phyloP scores from a whole-genome alignment of 164 flowering plant genomes.

The Chimonanthus praecox region DNA sequence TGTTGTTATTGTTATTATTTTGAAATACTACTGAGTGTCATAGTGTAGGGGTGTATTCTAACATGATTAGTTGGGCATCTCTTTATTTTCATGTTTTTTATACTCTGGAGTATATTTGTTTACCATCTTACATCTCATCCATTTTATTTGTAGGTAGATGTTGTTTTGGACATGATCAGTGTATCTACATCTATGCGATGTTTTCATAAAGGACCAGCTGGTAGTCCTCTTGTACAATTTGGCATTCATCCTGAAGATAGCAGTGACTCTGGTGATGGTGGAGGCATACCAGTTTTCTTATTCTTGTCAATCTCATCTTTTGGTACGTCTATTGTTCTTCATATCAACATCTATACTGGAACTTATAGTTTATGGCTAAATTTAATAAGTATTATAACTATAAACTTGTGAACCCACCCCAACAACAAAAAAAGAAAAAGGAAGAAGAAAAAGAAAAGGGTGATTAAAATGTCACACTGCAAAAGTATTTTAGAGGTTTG shows the following conservation, averaged over 20 bases:
- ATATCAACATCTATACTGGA: neutral
- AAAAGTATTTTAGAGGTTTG: too few relatives aligned
- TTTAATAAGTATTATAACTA: too few relatives aligned
- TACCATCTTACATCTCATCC: neutral
- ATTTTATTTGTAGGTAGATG: conserved; percentile 37
- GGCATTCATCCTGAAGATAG: conserved; percentile 32
- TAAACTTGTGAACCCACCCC: too few relatives aligned
- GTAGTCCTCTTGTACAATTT: conserved; percentile 54
- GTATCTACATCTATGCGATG: conserved; percentile 58
- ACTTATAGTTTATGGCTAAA: neutral
- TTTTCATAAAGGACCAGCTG: conserved; percentile 38
- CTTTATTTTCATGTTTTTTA: too few relatives aligned
- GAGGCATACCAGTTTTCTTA: conserved; percentile 57
- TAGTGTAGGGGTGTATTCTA: too few relatives aligned
- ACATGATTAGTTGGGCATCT: too few relatives aligned
- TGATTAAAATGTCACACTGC: too few relatives aligned
- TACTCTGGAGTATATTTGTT: too few relatives aligned
- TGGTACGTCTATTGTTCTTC: conserved; percentile 36
- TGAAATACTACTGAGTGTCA: too few relatives aligned
- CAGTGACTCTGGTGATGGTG: conserved; percentile 67
- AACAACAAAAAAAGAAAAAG: too few relatives aligned
- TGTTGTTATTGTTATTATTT: too few relatives aligned
- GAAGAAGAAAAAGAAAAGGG: too few relatives aligned
- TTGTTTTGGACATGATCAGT: conserved; percentile 44
- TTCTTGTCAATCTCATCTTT: conserved; percentile 46